A percentile compares a stretch with the other conserved stretches of the same genome.
These are phyloP conservation scores for Epichloe sylvatica DNA, from an alignment of 2,329 filamentous ascomycete species.

Conservation along the genomic window DNA sequence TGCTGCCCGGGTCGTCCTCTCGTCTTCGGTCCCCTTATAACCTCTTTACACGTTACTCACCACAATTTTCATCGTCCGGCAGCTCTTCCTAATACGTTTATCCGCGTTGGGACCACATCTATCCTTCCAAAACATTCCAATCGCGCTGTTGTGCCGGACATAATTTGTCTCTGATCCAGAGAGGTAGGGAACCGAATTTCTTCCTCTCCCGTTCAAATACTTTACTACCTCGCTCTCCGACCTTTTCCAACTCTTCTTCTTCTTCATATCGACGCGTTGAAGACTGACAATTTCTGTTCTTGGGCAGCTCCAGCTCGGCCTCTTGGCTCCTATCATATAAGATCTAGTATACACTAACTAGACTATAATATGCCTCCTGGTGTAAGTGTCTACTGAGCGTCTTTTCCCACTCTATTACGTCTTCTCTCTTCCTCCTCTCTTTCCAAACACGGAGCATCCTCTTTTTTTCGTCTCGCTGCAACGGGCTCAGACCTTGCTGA, in stretches of 20 bases:
- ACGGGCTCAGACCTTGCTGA: constrained; percentile 6
- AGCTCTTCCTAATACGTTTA: constrained; percentile 17
- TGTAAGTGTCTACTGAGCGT: constrained; percentile 14
- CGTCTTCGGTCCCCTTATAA: constrained; percentile 9
- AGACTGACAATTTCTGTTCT: constrained; percentile 7
- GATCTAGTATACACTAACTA: constrained; percentile 11
- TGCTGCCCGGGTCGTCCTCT: constrained; percentile 14
- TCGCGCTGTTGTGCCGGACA: constrained; percentile 19
- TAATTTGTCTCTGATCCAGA: constrained; percentile 20
- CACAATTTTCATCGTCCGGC: constrained; percentile 12
- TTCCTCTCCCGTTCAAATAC: constrained; percentile 14
- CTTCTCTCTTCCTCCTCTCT: neutral
- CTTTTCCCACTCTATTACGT: neutral
- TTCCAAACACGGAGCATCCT: neutral
- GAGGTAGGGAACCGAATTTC: constrained; percentile 22
- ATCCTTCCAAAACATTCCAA: constrained; percentile 23
- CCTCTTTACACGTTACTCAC: constrained; percentile 10
- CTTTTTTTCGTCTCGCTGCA: constrained; percentile 10
- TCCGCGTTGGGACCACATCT: constrained; percentile 16
- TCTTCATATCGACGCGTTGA: constrained; percentile 8
- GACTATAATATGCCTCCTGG: constrained; percentile 21
- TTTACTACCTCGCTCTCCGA: constrained; percentile 7
- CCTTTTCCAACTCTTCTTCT: constrained; percentile 3
- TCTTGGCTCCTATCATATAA: constrained; percentile 7
- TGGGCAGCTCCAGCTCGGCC: constrained; percentile 6